A percentile compares a stretch with the other conserved stretches of the same genome.
phyloP scores from a whole-genome alignment of 2,329 filamentous ascomycete species.

The Monosporascus sp. region DNA sequence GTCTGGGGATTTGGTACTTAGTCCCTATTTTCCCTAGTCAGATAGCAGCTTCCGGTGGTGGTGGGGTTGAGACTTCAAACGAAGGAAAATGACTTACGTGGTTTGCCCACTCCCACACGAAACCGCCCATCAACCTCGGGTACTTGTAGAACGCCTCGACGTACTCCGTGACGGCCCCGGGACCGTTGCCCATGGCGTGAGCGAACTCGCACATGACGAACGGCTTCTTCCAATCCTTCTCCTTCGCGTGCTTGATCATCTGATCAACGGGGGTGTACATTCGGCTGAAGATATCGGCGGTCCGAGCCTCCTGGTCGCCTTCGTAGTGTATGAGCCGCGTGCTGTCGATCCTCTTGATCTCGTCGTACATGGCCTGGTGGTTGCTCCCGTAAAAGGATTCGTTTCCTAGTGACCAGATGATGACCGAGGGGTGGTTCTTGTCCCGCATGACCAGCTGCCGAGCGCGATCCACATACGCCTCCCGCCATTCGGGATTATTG shows the following conservation, averaged over 20 bases:
- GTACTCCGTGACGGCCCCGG: slow-evolving; percentile 62
- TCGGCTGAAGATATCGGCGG: slow-evolving; percentile 57
- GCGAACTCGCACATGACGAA: slow-evolving; percentile 51
- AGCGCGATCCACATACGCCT: slow-evolving; percentile 63
- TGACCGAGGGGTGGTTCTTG: slow-evolving; percentile 56
- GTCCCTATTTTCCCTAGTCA: slow-evolving; percentile 22
- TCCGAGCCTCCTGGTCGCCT: slow-evolving; percentile 50
- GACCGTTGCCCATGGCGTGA: slow-evolving; percentile 68
- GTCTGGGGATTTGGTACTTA: slow-evolving; percentile 37
- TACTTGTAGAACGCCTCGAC: slow-evolving; percentile 58
- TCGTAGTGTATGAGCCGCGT: slow-evolving; percentile 62
- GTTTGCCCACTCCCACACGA: slow-evolving; percentile 61
- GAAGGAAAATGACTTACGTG: slow-evolving; percentile 33
- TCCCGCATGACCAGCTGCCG: slow-evolving; percentile 56
- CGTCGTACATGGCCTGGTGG: slow-evolving; percentile 62
- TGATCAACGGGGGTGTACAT: slow-evolving; percentile 57
- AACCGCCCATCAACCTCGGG: slow-evolving; percentile 56
- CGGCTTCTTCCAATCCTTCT: slow-evolving; percentile 45
- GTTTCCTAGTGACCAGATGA: slow-evolving; percentile 69
- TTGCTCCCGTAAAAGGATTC: slow-evolving; percentile 67
- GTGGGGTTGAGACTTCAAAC: neutral
- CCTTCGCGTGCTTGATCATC: slow-evolving; percentile 34
- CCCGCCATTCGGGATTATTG: slow-evolving; percentile 55
- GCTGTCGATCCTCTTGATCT: slow-evolving; percentile 50
- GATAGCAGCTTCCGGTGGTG: neutral